Conservation (phyloP, 2,329 filamentous ascomycete species). For the Elsinoe batatas region DNA sequence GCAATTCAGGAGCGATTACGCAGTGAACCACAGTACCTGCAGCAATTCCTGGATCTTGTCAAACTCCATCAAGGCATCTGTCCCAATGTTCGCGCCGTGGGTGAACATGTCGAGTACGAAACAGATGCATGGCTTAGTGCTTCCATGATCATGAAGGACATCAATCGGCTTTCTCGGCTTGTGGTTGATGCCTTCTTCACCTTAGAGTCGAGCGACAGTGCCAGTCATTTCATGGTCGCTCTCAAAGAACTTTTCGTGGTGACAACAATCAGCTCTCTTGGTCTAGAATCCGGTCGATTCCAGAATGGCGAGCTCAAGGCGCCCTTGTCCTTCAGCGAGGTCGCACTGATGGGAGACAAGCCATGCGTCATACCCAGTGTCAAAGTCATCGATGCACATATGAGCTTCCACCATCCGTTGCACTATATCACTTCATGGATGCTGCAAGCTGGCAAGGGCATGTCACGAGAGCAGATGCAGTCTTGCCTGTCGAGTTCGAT, state of each 20-base stretch:
- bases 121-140: constrained; percentile 97
- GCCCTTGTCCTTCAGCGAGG: constrained; percentile 68
- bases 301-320: constrained; percentile 79
- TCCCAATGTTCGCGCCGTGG: constrained; percentile 81
- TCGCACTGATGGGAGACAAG: constrained; percentile 19
- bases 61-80: constrained; percentile 97
- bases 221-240: constrained; percentile 31
- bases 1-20: constrained; percentile 81
- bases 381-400: constrained; percentile 75
- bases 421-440: constrained; percentile 97
- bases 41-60: constrained; percentile 91
- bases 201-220: constrained; percentile 28
- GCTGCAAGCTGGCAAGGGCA: constrained; percentile 73
- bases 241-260: constrained; percentile 68
- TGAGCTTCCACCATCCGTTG: constrained; percentile 94
- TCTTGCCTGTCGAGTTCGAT: constrained; percentile 60
- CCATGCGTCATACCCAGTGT: constrained; percentile 61
- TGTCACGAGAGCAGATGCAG: constrained; percentile 56
- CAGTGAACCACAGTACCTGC: constrained; percentile 72
- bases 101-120: constrained; percentile 96
- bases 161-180: constrained; percentile 83
- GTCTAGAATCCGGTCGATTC: constrained; percentile 79
- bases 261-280: constrained; percentile 80
- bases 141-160: constrained; percentile 85
- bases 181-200: constrained; percentile 69